These are phyloP conservation scores for Globisporangium uncinulatum DNA, from an alignment of 352 stramenopile species.

Conservation along the genomic window DNA sequence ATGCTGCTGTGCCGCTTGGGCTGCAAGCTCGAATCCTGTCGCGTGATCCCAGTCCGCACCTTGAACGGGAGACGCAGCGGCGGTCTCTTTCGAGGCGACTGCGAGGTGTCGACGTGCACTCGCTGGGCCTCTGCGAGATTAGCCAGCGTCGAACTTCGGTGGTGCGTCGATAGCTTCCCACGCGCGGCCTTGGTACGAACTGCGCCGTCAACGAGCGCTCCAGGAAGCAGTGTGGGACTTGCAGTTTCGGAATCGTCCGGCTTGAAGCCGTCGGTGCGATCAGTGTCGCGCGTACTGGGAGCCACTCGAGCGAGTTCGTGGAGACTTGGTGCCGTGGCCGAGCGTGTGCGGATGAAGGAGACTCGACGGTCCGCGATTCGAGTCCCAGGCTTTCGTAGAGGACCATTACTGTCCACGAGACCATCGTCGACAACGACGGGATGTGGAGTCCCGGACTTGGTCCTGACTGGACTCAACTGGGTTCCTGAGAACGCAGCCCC, in stretches of 20 bases:
- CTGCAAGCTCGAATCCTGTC: background rate
- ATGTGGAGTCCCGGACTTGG: no score
- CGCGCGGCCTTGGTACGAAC: background rate
- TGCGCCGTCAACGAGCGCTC: background rate
- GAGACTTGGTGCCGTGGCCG: background rate
- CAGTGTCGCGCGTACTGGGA: background rate
- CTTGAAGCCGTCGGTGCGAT: background rate
- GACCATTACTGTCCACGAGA: background rate
- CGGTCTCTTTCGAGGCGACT: background rate
- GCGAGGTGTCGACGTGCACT: background rate
- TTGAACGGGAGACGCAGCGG: background rate
- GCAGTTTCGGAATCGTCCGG: background rate
- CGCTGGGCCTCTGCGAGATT: background rate
- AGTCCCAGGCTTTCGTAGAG: no score
- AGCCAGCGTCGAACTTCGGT: background rate
- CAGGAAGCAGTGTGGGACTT: background rate
- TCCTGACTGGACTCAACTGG: no score
- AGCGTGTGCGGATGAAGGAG: background rate
- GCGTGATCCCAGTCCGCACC: background rate
- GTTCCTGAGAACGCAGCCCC: no score
- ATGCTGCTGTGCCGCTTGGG: conserved; percentile 1
- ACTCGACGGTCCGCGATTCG: background rate
- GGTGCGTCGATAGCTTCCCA: background rate
- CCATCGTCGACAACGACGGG: no score
- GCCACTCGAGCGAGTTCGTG: background rate